Percentiles rank a stretch among this genome's conserved stretches.
Conservation (phyloP, 1,284 basidiomycete species). For the Leccinum fallax region DNA sequence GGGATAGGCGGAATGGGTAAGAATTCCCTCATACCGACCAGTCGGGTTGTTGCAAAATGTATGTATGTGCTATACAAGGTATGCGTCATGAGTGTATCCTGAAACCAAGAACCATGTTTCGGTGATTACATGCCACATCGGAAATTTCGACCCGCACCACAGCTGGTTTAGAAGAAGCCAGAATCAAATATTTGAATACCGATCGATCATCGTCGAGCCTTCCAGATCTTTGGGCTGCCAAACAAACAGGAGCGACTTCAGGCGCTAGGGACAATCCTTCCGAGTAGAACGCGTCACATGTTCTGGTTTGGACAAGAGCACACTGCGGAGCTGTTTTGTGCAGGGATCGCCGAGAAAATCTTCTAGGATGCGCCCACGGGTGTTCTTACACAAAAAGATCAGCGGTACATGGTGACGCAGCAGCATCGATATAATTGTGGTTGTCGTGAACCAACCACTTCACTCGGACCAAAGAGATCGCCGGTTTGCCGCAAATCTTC, state of each 20-base stretch:
- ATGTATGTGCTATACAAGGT: neutral
- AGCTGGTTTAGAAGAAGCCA: neutral
- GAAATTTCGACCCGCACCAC: neutral
- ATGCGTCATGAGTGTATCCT: neutral
- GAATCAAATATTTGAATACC: neutral
- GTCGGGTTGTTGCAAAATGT: neutral
- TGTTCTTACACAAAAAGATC: neutral
- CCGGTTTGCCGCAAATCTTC: neutral
- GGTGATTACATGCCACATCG: constrained; percentile 20
- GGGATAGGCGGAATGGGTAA: no score
- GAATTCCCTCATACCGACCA: no score
- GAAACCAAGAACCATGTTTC: constrained; percentile 20
- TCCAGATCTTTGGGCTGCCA: neutral
- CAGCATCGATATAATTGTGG: neutral
- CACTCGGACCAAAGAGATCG: neutral
- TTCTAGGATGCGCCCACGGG: neutral
- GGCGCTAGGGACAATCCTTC: neutral
- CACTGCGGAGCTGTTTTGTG: constrained; percentile 43
- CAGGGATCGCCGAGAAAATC: constrained; percentile 37
- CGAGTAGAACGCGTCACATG: constrained; percentile 4
- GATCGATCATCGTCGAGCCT: neutral
- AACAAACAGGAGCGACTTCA: constrained; percentile 1
- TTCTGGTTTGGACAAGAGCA: constrained; percentile 44
- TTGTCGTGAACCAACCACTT: neutral
- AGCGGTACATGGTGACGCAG: neutral